phyloP scores from a whole-genome alignment of 805 yeast genomes.

The Yamadazyma laniorum region DNA sequence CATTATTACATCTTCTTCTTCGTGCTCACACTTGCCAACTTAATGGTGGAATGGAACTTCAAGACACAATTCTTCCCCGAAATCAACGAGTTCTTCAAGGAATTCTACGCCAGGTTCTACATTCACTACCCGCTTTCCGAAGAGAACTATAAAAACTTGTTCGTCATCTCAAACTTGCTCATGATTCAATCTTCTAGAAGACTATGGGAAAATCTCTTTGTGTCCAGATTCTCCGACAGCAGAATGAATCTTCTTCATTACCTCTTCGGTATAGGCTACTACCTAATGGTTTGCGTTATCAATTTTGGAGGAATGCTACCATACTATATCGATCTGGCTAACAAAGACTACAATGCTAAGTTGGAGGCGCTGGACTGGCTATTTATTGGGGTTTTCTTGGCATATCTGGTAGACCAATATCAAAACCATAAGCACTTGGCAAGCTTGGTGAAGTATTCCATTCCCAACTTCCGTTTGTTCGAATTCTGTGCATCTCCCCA shows the following conservation, averaged over 20 bases:
- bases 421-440: slow-evolving; percentile 52
- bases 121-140: neutral
- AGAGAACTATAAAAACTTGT: slow-evolving; percentile 16
- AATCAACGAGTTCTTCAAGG: slow-evolving; percentile 2
- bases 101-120: slow-evolving; percentile 6
- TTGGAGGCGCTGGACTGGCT: slow-evolving; percentile 16
- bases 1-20: slow-evolving; percentile 59
- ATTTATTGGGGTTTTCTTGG: slow-evolving; percentile 38
- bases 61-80: slow-evolving; percentile 2
- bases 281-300: slow-evolving; percentile 46
- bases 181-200: slow-evolving; percentile 56
- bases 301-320: slow-evolving; percentile 21
- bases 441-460: slow-evolving; percentile 49
- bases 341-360: slow-evolving; percentile 16
- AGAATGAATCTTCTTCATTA: slow-evolving; percentile 68
- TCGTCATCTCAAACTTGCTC: slow-evolving; percentile 22
- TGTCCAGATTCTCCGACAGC: slow-evolving; percentile 50
- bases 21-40: slow-evolving; percentile 6
- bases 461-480: slow-evolving; percentile 54
- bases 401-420: slow-evolving; percentile 55
- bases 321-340: slow-evolving; percentile 12
- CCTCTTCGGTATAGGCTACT: slow-evolving; percentile 60
- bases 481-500: slow-evolving; percentile 60
- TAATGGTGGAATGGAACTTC: slow-evolving; percentile 5
- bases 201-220: slow-evolving; percentile 49